These are phyloP conservation scores for Cryptococcus wingfieldii DNA, from an alignment of 1,284 basidiomycete genomes.

Conservation along the genomic window DNA sequence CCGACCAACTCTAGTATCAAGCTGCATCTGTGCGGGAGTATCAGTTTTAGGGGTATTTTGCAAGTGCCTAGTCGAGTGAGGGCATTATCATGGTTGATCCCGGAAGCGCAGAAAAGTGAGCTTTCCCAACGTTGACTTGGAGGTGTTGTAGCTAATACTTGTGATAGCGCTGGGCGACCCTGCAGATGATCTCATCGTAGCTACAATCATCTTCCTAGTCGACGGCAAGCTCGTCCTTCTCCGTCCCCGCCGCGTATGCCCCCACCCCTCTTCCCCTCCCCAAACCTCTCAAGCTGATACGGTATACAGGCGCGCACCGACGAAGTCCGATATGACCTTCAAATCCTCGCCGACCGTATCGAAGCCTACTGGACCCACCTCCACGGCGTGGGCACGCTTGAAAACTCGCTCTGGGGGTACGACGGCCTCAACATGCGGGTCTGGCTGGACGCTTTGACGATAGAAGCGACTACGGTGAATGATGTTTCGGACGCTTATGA, in stretches of 20 bases:
- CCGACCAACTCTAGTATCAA: constrained; percentile 78
- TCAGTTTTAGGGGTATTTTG: constrained; percentile 89
- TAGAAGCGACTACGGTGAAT: constrained; percentile 60
- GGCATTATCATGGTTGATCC: constrained; percentile 96
- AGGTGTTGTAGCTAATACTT: background rate
- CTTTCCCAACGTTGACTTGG: constrained; percentile 6
- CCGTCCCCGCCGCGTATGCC: constrained; percentile 67
- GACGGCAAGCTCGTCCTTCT: constrained; percentile 87
- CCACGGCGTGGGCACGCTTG: constrained; percentile 82
- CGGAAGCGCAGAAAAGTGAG: constrained; percentile 83
- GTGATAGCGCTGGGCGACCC: constrained; percentile 82
- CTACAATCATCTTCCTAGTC: constrained; percentile 93
- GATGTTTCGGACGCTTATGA: constrained; percentile 53
- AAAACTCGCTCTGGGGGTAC: constrained; percentile 97
- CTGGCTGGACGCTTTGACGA: constrained; percentile 91
- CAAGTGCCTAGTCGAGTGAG: constrained; percentile 77
- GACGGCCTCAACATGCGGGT: constrained; percentile 84
- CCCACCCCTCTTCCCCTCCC: background rate
- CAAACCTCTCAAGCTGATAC: constrained; percentile 3
- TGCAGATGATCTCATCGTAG: constrained; percentile 84
- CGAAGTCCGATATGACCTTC: constrained; percentile 90
- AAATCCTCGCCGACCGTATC: constrained; percentile 89
- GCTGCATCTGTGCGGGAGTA: constrained; percentile 87
- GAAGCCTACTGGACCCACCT: constrained; percentile 99
- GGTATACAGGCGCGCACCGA: constrained; percentile 64